phyloP scores from a whole-genome alignment of 2,329 filamentous ascomycete species.

The Colletotrichum australisinense region DNA sequence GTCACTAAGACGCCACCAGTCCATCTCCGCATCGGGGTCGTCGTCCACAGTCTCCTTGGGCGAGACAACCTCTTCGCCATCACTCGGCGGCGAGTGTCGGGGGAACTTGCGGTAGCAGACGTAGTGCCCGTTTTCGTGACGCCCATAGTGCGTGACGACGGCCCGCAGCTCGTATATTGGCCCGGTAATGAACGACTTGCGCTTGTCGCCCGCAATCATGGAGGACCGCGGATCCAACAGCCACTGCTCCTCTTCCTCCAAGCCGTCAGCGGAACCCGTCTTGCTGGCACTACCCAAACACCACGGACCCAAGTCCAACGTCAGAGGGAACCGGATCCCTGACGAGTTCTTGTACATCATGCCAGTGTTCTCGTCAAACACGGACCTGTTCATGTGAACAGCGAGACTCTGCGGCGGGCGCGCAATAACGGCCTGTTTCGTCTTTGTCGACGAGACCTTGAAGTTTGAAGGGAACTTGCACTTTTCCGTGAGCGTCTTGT shows the following conservation, averaged over 20 bases:
- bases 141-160: conserved; percentile 88
- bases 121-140: conserved; percentile 96
- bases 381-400: conserved; percentile 90
- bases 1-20: conserved; percentile 94
- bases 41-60: conserved; percentile 18
- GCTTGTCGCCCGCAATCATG: conserved; percentile 73
- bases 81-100: conserved; percentile 37
- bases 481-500: conserved; percentile 70
- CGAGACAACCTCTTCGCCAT: conserved; percentile 37
- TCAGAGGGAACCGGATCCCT: conserved; percentile 78
- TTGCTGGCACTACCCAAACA: conserved; percentile 72
- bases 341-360: conserved; percentile 86
- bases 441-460: conserved; percentile 83
- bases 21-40: conserved; percentile 53
- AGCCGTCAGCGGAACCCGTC: conserved; percentile 31
- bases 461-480: conserved; percentile 76
- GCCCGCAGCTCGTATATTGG: conserved; percentile 82
- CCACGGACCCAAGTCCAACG: conserved; percentile 85
- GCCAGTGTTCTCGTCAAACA: conserved; percentile 88
- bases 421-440: conserved; percentile 88
- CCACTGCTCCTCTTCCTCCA: conserved; percentile 71
- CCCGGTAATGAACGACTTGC: conserved; percentile 63
- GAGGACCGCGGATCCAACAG: conserved; percentile 74
- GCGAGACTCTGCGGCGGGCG: conserved; percentile 83
- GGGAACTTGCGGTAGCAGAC: conserved; percentile 86